Evolutionary conservation across 73 alveolate genomes (phyloP).

Genomic region (Symbiodinium natans): DNA sequence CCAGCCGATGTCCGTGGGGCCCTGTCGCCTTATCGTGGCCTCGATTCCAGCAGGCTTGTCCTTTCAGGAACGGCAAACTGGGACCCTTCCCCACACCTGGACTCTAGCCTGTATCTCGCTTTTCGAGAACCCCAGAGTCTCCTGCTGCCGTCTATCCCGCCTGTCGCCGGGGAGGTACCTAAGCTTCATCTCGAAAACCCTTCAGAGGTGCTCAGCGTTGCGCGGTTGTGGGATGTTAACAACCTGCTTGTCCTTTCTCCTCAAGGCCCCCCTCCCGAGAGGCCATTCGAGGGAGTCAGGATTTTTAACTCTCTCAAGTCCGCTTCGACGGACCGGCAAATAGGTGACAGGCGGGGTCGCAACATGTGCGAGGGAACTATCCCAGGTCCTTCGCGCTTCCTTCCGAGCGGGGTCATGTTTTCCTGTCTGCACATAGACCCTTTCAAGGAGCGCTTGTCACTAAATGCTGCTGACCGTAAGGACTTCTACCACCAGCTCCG

Average conservation of each 20-base stretch:
- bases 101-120: background rate
- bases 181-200: background rate
- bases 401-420: background rate
- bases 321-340: background rate
- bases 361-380: background rate
- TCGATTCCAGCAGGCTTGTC: background rate
- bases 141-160: no score
- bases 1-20: no score
- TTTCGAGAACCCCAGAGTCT: background rate
- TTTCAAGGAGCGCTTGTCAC: background rate
- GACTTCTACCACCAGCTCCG: constrained; percentile 31
- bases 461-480: background rate
- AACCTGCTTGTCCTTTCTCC: background rate
- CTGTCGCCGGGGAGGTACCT: background rate
- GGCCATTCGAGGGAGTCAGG: background rate
- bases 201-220: background rate
- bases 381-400: background rate
- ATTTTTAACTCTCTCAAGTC: background rate
- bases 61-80: background rate
- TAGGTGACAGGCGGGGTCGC: constrained; percentile 10
- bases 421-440: background rate
- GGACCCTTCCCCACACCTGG: background rate
- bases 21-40: background rate
- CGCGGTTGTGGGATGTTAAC: background rate
- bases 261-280: no score